A percentile compares a stretch with the other conserved stretches of the same genome.
Evolutionary conservation across 352 stramenopile species (phyloP).

Genomic region (Peronospora destructor): DNA sequence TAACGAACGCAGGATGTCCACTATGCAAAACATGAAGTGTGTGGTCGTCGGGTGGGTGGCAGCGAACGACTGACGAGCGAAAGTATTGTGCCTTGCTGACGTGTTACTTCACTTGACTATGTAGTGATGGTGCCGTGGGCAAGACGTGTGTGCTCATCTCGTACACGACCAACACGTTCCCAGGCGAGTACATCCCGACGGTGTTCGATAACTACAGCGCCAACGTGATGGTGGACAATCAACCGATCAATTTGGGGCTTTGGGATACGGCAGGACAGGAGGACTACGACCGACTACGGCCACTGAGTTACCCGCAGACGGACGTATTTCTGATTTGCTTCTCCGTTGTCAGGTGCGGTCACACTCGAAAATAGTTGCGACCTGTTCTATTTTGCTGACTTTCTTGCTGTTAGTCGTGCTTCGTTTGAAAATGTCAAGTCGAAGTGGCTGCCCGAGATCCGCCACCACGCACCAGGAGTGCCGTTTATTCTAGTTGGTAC

Average conservation of each 20-base stretch:
- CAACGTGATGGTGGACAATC: slow-evolving; percentile 90
- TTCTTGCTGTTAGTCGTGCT: slow-evolving; percentile 45
- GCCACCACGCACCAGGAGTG: slow-evolving; percentile 81
- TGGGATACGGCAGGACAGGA: slow-evolving; percentile 97
- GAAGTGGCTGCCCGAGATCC: slow-evolving; percentile 90
- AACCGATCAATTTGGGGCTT: slow-evolving; percentile 93
- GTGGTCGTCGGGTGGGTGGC: slow-evolving; percentile 79
- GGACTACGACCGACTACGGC: slow-evolving; percentile 94
- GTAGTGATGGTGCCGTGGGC: slow-evolving; percentile 92
- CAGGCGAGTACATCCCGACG: slow-evolving; percentile 94
- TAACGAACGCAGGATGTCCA: slow-evolving; percentile 21
- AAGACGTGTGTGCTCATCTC: slow-evolving; percentile 96
- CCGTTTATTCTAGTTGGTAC: slow-evolving; percentile 94
- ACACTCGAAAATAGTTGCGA: neutral
- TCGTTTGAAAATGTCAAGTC: slow-evolving; percentile 95
- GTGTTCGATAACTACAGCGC: slow-evolving; percentile 93
- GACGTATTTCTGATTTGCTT: slow-evolving; percentile 96
- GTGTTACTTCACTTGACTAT: slow-evolving; percentile 1
- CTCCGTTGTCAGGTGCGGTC: slow-evolving; percentile 79
- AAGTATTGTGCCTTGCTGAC: slow-evolving; percentile 8
- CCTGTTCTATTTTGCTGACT: neutral
- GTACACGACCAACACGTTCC: slow-evolving; percentile 96
- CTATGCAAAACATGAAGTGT: slow-evolving; percentile 95
- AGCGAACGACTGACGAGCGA: neutral
- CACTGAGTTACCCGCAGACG: slow-evolving; percentile 93